A percentile compares a stretch with the other conserved stretches of the same genome.
These are phyloP conservation scores for Candida ulmi DNA, from an alignment of 805 yeast genomes.

Conservation along the genomic window DNA sequence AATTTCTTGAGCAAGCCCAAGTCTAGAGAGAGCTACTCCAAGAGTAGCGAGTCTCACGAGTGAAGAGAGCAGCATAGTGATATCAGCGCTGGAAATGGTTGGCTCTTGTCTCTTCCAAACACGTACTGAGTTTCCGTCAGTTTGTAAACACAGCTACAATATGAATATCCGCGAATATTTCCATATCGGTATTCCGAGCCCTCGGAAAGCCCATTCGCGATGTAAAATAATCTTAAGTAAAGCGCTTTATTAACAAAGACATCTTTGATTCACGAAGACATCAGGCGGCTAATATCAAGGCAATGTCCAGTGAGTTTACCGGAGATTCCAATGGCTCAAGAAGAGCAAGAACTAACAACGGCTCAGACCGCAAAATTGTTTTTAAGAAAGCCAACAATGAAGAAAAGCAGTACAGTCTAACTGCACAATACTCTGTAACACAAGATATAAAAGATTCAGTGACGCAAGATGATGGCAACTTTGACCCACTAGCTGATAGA, in stretches of 20 bases:
- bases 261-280: no score
- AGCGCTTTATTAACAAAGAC: no score
- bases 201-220: no score
- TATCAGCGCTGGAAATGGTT: no score
- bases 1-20: no score
- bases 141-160: background rate
- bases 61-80: no score
- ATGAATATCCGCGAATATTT: background rate
- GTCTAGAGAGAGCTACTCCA: no score
- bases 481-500: slow-evolving; percentile 25
- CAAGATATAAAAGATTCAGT: slow-evolving; percentile 25
- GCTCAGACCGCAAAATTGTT: slow-evolving; percentile 3
- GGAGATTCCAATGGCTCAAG: background rate
- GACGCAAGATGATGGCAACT: slow-evolving; percentile 19
- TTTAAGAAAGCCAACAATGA: slow-evolving; percentile 8
- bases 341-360: slow-evolving; percentile 6
- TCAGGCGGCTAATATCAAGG: no score
- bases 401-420: slow-evolving; percentile 19
- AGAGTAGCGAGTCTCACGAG: no score
- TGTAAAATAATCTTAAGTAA: no score
- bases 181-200: no score
- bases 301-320: slow-evolving; percentile 6
- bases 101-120: background rate
- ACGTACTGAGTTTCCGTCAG: background rate
- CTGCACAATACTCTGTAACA: slow-evolving; percentile 37